Evolutionary conservation across 2,329 filamentous ascomycete species (phyloP).

Genomic region (Biscogniauxia mediterranea): DNA sequence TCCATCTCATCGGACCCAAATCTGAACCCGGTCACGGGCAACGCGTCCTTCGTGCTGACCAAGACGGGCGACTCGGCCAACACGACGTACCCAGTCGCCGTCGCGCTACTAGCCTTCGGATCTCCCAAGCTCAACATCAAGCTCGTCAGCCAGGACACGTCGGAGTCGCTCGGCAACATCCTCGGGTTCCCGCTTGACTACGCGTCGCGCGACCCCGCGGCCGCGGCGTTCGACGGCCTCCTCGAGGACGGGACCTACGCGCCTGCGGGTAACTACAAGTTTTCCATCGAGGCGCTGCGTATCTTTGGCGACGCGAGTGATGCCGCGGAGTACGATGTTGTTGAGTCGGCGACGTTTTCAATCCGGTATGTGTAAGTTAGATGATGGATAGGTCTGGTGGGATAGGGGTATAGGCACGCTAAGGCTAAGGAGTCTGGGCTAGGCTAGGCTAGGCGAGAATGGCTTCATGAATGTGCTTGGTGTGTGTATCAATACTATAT

Average conservation of each 20-base stretch:
- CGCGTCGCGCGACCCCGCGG: slow-evolving; percentile 34
- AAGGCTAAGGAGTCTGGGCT: too few relatives aligned
- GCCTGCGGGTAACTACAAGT: slow-evolving; percentile 48
- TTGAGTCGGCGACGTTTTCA: slow-evolving; percentile 42
- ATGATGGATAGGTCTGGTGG: not conserved
- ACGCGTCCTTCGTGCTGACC: slow-evolving; percentile 27
- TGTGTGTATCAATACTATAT: too few relatives aligned
- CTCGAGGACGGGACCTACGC: slow-evolving; percentile 47
- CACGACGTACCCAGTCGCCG: slow-evolving; percentile 39
- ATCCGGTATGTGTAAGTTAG: slow-evolving; percentile 39
- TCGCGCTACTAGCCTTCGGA: slow-evolving; percentile 44
- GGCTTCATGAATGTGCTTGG: too few relatives aligned
- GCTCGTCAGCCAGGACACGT: slow-evolving; percentile 38
- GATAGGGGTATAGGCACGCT: not conserved
- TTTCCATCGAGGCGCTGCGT: slow-evolving; percentile 47
- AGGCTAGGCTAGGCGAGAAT: too few relatives aligned
- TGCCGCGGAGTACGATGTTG: slow-evolving; percentile 46
- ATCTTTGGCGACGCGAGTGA: slow-evolving; percentile 49
- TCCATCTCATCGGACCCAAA: slow-evolving; percentile 35
- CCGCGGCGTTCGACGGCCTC: slow-evolving; percentile 44
- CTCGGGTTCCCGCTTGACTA: slow-evolving; percentile 39
- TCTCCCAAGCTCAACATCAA: slow-evolving; percentile 43
- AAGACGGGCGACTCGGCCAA: slow-evolving; percentile 20
- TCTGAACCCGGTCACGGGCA: slow-evolving; percentile 23
- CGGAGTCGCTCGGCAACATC: slow-evolving; percentile 39